These are phyloP conservation scores for Hymenoscyphus fraxineus DNA, from an alignment of 2,329 filamentous ascomycete species.

Conservation along the genomic window DNA sequence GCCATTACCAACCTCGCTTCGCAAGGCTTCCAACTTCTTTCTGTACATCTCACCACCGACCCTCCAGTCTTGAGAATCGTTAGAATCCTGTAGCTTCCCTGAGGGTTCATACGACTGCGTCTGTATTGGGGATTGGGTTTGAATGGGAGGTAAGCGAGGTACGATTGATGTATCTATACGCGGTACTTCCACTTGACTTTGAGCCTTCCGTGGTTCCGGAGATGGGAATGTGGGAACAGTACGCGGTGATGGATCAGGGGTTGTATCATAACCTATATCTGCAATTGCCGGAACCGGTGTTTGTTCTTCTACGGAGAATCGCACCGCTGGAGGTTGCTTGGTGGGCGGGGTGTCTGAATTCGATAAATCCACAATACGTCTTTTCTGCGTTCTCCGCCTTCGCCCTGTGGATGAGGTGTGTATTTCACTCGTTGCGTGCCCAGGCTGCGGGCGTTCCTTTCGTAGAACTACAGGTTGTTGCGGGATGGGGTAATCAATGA, in stretches of 20 bases:
- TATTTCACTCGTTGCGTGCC: slow-evolving; percentile 54
- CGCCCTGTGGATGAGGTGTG: slow-evolving; percentile 55
- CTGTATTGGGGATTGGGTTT: slow-evolving; percentile 27
- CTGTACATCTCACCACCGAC: slow-evolving; percentile 74
- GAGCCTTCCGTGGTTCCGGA: slow-evolving; percentile 29
- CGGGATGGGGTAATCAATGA: slow-evolving; percentile 51
- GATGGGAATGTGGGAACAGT: slow-evolving; percentile 31
- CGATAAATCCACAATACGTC: slow-evolving; percentile 62
- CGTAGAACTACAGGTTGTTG: slow-evolving; percentile 51
- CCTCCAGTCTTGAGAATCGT: slow-evolving; percentile 55
- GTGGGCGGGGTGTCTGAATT: slow-evolving; percentile 39
- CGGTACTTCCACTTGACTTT: slow-evolving; percentile 27
- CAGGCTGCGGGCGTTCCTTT: slow-evolving; percentile 53
- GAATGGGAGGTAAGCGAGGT: slow-evolving; percentile 30
- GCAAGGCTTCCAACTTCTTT: slow-evolving; percentile 81
- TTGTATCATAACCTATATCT: slow-evolving; percentile 28
- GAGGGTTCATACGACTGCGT: slow-evolving; percentile 11
- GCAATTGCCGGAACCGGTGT: slow-evolving; percentile 21
- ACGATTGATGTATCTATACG: slow-evolving; percentile 30
- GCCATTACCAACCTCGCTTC: slow-evolving; percentile 78
- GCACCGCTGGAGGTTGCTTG: slow-evolving; percentile 21
- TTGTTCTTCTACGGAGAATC: slow-evolving; percentile 26
- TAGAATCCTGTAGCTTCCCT: slow-evolving; percentile 22
- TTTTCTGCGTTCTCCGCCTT: slow-evolving; percentile 56
- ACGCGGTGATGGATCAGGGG: slow-evolving; percentile 31